Evolutionary conservation across 768 basidiomycete species (phyloP).

Genomic region (Trametes villosa): DNA sequence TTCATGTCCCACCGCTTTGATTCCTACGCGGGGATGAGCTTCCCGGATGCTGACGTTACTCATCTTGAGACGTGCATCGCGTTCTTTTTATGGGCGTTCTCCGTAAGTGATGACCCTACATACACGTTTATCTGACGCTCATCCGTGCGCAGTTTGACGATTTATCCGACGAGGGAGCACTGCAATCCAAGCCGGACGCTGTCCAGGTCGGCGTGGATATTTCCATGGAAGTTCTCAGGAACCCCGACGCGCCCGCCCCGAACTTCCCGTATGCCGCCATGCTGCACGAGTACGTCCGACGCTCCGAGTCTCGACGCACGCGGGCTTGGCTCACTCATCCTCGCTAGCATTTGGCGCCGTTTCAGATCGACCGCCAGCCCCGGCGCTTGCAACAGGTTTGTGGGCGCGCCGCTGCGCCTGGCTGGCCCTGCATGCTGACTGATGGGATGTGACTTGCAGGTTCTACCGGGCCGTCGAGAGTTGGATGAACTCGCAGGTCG

Average conservation of each 20-base stretch:
- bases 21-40: constrained; percentile 43
- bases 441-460: constrained; percentile 18
- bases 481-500: constrained; percentile 42
- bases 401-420: not conserved
- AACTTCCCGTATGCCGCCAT: constrained; percentile 43
- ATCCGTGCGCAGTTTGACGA: constrained; percentile 38
- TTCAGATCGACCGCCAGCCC: constrained; percentile 43
- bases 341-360: constrained; percentile 36
- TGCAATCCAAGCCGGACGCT: constrained; percentile 40
- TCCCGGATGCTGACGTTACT: constrained; percentile 41
- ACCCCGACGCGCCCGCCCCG: constrained; percentile 36
- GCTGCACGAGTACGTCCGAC: constrained; percentile 40
- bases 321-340: constrained; percentile 7
- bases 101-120: constrained; percentile 28
- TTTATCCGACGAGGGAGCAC: constrained; percentile 41
- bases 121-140: not conserved
- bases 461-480: constrained; percentile 41
- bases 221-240: constrained; percentile 34
- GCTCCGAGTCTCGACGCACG: not conserved
- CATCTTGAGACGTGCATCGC: constrained; percentile 43
- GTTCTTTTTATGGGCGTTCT: constrained; percentile 46
- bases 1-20: constrained; percentile 45
- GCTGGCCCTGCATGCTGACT: not conserved
- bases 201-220: constrained; percentile 40
- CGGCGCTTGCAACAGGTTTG: constrained; percentile 41